A percentile compares a stretch with the other conserved stretches of the same genome.
These are phyloP conservation scores for Crithidia fasciculata DNA, from an alignment of 208 protist species.

Conservation along the genomic window DNA sequence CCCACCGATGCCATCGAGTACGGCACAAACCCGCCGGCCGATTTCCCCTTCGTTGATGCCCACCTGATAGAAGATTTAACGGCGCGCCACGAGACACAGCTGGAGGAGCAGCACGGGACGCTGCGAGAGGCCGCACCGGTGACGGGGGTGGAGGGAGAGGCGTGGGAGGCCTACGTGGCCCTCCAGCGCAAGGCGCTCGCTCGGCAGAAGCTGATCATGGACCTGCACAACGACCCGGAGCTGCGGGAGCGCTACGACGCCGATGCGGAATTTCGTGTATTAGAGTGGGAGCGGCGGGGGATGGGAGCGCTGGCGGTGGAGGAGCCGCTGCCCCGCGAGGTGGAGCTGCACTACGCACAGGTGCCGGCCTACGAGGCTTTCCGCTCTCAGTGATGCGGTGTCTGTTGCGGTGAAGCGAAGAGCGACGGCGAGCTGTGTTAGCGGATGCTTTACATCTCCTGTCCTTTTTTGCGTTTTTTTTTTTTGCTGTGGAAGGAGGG, in stretches of 20 bases:
- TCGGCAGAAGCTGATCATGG: constrained; percentile 82
- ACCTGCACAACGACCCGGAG: constrained; percentile 72
- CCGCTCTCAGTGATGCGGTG: constrained; percentile 40
- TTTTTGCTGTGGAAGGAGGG: neutral
- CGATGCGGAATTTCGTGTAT: constrained; percentile 53
- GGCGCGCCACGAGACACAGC: constrained; percentile 25
- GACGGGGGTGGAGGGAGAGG: constrained; percentile 87
- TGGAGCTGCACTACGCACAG: constrained; percentile 76
- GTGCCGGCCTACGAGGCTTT: constrained; percentile 83
- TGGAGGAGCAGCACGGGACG: constrained; percentile 66
- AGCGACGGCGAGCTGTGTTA: too few relatives aligned
- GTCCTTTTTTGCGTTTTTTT: neutral
- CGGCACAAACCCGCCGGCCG: constrained; percentile 7
- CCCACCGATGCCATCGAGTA: constrained; percentile 65
- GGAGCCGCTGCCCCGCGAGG: constrained; percentile 33
- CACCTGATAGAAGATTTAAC: constrained; percentile 72
- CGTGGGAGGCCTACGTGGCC: constrained; percentile 82
- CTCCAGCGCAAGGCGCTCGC: constrained; percentile 82
- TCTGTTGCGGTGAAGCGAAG: neutral
- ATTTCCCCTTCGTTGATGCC: constrained; percentile 75
- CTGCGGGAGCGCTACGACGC: constrained; percentile 59
- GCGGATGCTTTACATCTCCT: too few relatives aligned
- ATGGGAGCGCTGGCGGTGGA: constrained; percentile 66
- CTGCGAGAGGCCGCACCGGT: constrained; percentile 71
- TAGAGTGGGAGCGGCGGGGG: constrained; percentile 65